A percentile compares a stretch with the other conserved stretches of the same genome.
Evolutionary conservation across 306 rosid genomes (phyloP).

Genomic region (Neltuma alba): DNA sequence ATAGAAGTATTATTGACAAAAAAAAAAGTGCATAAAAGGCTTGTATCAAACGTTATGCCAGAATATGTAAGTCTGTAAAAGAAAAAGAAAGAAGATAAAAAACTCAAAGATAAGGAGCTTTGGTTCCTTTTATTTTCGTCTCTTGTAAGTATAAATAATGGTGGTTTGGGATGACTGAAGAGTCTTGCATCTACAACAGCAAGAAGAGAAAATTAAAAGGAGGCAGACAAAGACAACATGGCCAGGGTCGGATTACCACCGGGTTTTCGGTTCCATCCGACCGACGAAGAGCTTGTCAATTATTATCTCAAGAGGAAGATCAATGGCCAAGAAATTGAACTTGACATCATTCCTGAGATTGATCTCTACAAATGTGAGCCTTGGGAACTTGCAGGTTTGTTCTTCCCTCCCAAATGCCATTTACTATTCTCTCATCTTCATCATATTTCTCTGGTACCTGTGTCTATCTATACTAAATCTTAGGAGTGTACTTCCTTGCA

Average conservation of each 20-base stretch:
- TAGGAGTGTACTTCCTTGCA: background rate
- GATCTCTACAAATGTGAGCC: constrained; percentile 99
- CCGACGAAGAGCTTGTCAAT: constrained; percentile 96
- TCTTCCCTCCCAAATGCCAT: background rate
- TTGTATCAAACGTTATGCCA: constrained; percentile 79
- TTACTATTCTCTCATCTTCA: background rate
- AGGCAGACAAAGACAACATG: constrained; percentile 47
- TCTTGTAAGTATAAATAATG: constrained; percentile 48
- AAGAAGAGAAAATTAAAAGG: background rate
- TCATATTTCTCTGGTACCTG: background rate
- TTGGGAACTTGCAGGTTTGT: constrained; percentile 93
- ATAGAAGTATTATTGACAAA: background rate
- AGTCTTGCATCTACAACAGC: constrained; percentile 25
- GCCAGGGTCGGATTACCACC: constrained; percentile 98
- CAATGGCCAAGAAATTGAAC: constrained; percentile 92
- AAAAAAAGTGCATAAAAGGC: constrained; percentile 41
- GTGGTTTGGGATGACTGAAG: constrained; percentile 42
- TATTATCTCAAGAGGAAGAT: constrained; percentile 93
- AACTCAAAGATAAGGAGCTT: constrained; percentile 76
- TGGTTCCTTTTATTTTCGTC: constrained; percentile 50
- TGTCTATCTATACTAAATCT: background rate
- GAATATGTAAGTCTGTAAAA: constrained; percentile 89
- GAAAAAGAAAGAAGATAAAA: constrained; percentile 57
- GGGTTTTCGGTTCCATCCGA: constrained; percentile 98
- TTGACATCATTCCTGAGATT: constrained; percentile 96